These are phyloP conservation scores for Sordariomycetes sp. DNA, from an alignment of 2,329 filamentous ascomycete genomes.

Conservation along the genomic window DNA sequence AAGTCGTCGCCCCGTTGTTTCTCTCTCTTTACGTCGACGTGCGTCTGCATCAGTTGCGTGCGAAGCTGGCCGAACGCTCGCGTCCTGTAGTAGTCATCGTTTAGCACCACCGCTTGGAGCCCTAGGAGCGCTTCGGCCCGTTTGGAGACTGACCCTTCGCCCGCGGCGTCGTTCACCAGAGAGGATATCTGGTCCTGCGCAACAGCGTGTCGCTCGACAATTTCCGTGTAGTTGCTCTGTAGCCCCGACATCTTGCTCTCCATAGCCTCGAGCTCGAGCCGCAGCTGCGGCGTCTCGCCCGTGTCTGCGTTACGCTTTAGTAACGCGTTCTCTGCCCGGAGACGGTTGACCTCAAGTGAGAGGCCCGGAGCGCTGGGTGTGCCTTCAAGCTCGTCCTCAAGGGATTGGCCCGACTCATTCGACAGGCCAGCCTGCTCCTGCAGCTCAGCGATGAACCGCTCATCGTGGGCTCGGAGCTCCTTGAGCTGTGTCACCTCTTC, in stretches of 20 bases:
- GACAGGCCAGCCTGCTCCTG: conserved; percentile 38
- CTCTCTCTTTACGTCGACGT: conserved; percentile 34
- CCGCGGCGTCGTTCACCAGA: conserved; percentile 37
- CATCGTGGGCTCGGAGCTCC: conserved; percentile 35
- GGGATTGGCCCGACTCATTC: conserved; percentile 24
- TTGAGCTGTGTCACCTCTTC: conserved; percentile 36
- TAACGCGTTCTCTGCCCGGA: conserved; percentile 52
- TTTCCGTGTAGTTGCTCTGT: conserved; percentile 43
- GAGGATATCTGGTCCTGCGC: conserved; percentile 46
- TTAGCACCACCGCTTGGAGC: conserved; percentile 27
- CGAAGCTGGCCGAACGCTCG: conserved; percentile 41
- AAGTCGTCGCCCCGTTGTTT: conserved; percentile 32
- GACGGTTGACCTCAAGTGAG: conserved; percentile 42
- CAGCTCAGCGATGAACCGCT: conserved; percentile 45
- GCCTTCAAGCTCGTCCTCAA: conserved; percentile 46
- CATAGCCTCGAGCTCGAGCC: conserved; percentile 44
- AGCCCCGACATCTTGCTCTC: conserved; percentile 37
- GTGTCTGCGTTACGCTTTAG: conserved; percentile 43
- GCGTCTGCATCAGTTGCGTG: conserved; percentile 31
- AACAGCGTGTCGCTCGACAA: conserved; percentile 48
- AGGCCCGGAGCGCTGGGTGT: conserved; percentile 16
- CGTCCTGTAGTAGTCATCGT: conserved; percentile 34
- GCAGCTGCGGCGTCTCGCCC: conserved; percentile 42
- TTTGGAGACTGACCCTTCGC: conserved; percentile 41
- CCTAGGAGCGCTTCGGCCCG: neutral